Evolutionary conservation across 257 asterid species (phyloP), one percentile per base, ranked within the genome.

Genomic region (Rehmannia glutinosa): DNA sequence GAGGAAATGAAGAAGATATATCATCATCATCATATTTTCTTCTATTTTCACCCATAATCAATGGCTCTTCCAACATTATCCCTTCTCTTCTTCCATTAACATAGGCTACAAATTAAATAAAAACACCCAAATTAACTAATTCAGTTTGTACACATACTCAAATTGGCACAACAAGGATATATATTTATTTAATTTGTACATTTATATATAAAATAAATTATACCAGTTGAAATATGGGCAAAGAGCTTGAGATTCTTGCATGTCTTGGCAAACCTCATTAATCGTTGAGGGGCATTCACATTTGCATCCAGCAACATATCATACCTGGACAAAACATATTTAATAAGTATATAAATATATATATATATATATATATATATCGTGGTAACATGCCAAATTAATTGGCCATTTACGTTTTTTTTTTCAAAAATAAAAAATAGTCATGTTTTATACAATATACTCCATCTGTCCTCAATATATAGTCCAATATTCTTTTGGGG

Each of bases 181-280:
- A 12, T n/a, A 17, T 16, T 3, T 3, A 6, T 17, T 15, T 7
- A 7, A 17, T 47, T 1, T 16, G 28, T 8, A 6, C 5, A 33
- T 33, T 4, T 6, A 33, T 33, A 8, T 6, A 33, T 33, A 3
- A 3, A 3, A 3, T 33, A 8, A 8, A 33, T 6, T 19, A n/a
- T 75, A 77, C 85, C 82, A 0, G 82, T 77, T 0, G 85, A 78
- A 16, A 72, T 69, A 15, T 78, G 74, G 46, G 69, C 72, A 32
- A 51, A 70, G 6, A 81, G 77, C 75, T 81, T 69, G 61, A 81
- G 80, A 15, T 81, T 78, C 72, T 75, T 75, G 83, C 86, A 81
- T 15, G 58, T 72, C 43, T 75, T 81, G 0, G 86, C 86, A 20
- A 81, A 75, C 64, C 78, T 61, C 86, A 77, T 73, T 0, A 77